A percentile compares a stretch with the other conserved stretches of the same genome.
These are phyloP conservation scores for Phytophthora aleatoria DNA, from an alignment of 352 stramenopile genomes.

Conservation along the genomic window DNA sequence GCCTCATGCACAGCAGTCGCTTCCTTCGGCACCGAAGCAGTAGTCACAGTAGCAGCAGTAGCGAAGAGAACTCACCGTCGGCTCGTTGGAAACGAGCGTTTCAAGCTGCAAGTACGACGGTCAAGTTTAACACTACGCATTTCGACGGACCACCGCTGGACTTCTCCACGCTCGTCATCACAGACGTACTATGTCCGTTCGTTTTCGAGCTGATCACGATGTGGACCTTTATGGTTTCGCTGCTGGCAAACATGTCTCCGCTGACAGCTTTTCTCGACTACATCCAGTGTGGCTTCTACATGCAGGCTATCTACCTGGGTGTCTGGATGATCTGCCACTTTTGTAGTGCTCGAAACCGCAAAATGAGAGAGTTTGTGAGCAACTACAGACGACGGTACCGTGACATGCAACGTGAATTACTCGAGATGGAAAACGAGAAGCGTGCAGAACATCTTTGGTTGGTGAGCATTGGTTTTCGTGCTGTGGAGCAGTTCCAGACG, in stretches of 20 bases:
- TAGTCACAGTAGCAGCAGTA: conserved; percentile 29
- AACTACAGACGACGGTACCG: conserved; percentile 83
- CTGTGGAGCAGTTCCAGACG: conserved; percentile 71
- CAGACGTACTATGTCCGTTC: conserved; percentile 82
- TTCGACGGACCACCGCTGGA: conserved; percentile 84
- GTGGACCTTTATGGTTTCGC: conserved; percentile 61
- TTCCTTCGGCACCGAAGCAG: conserved; percentile 30
- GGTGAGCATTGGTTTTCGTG: conserved; percentile 83
- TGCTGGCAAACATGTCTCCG: conserved; percentile 69
- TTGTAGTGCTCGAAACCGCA: conserved; percentile 81
- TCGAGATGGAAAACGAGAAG: conserved; percentile 82
- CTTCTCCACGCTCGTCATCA: conserved; percentile 85
- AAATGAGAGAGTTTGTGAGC: conserved; percentile 89
- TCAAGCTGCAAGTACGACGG: conserved; percentile 62
- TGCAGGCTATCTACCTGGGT: conserved; percentile 65
- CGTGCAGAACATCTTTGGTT: conserved; percentile 85
- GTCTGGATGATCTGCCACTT: conserved; percentile 88
- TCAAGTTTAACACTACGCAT: conserved; percentile 76
- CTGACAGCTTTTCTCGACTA: conserved; percentile 83
- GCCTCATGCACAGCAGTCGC: conserved; percentile 23
- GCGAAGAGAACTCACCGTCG: conserved; percentile 30
- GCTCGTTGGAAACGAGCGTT: conserved; percentile 79
- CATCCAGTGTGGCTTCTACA: conserved; percentile 83
- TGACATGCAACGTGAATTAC: conserved; percentile 72
- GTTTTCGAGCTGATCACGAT: conserved; percentile 83